Base-by-base conservation (phyloP, 1,139 yeast species). In the Kluyveromyces sp. region DNA sequence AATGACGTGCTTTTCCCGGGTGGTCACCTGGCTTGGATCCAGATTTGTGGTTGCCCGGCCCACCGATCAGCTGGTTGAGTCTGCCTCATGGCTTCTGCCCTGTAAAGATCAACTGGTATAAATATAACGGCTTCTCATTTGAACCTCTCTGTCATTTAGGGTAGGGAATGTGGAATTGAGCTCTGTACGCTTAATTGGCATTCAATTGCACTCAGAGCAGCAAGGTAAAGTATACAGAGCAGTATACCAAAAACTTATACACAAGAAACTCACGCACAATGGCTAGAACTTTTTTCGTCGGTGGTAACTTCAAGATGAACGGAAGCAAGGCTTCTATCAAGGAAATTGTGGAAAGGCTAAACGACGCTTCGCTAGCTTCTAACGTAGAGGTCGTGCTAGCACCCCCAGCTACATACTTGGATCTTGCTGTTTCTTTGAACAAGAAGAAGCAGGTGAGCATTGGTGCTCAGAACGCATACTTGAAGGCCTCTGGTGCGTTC, bases 271-370 rank as follows among this genome's bases (percentile, higher is more conserved):
- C n/a, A 30, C 7, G 4, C 17, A 30, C 15, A 59, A 63, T 63
- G 95, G 80, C 94, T 68, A 88, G 98, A 76, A 83, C 81, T 73
- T 89, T 89, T 76, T 88, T 92, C 67, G 89, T 84, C 63, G 98
- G 97, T 61, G 98, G 97, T 65, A 92, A 92, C 88, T 89, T 92
- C 78, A 92, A 92, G 73, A 83, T 94, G 88, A 94, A 92, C 78
- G 98, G 99, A 67, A 74, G 95, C 66, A 82, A 80, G 71, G 78
- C 77, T 61, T 83, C 94, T 63, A 83, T 92, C 68, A 78, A 80
- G 69, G 69, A 78, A 58, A 89, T 92, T 65, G 82, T 89, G 52
- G 92, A 81, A 53, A 75, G 80, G 71, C 78, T 92, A 64, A 92
- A 89, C 77, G 66, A 70, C 46, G 83, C 94, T 55, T 74, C 78